Conservation (phyloP, 2,329 filamentous ascomycete species). For the Pseudonectria buxi region DNA sequence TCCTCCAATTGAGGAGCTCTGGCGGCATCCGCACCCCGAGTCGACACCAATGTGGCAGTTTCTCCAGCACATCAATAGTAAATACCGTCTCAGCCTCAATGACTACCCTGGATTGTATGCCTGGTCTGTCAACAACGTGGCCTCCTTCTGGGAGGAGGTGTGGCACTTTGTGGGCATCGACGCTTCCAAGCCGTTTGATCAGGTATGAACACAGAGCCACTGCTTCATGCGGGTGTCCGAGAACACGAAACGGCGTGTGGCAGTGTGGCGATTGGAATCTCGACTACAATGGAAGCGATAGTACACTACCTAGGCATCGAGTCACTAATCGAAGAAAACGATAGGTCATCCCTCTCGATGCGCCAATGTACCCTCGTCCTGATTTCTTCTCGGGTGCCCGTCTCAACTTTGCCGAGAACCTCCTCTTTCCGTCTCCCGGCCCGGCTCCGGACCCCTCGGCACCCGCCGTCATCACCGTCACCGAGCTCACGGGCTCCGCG, state of each 20-base stretch:
- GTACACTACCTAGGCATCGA: too few species aligned
- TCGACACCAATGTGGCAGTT: conserved; percentile 68
- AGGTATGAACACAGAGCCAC: conserved; percentile 49
- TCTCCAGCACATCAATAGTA: conserved; percentile 60
- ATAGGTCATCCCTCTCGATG: conserved; percentile 60
- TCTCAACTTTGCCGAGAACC: conserved; percentile 92
- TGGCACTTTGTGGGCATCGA: conserved; percentile 78
- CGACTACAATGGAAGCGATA: too few species aligned
- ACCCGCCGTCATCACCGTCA: conserved; percentile 71
- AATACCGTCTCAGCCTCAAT: conserved; percentile 54
- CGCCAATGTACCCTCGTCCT: conserved; percentile 78
- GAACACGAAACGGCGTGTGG: too few species aligned
- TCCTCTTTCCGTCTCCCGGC: conserved; percentile 64
- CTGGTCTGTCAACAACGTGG: conserved; percentile 76
- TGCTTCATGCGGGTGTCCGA: too few species aligned
- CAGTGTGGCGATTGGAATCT: too few species aligned
- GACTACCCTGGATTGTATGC: conserved; percentile 70
- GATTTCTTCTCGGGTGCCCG: conserved; percentile 73
- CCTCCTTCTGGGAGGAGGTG: conserved; percentile 75
- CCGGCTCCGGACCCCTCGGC: conserved; percentile 44
- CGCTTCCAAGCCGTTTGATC: conserved; percentile 55
- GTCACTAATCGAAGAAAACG: conserved; percentile 4
- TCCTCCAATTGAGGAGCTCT: conserved; percentile 45
- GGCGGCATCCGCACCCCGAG: conserved; percentile 61
- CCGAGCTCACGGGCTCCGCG: conserved; percentile 60